Percentiles rank a stretch among this genome's conserved stretches.
phyloP scores from a whole-genome alignment of 768 basidiomycete species.

The Jaapia argillacea region DNA sequence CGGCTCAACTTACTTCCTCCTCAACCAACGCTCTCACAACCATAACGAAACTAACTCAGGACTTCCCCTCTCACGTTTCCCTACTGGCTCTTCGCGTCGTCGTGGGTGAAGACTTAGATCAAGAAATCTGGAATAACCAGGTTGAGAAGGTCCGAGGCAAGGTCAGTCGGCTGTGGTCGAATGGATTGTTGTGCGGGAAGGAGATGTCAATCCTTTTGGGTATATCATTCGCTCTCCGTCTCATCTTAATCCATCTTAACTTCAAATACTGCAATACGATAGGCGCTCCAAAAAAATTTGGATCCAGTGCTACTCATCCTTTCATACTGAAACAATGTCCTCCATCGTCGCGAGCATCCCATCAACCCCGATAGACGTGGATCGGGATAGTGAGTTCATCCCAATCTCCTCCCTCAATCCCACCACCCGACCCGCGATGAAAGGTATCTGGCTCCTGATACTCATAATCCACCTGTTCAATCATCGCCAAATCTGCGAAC shows the following conservation, averaged over 20 bases:
- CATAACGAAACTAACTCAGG: slow-evolving; percentile 65
- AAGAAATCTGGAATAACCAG: slow-evolving; percentile 52
- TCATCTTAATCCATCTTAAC: background rate
- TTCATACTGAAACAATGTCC: no score
- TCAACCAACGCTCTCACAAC: slow-evolving; percentile 42
- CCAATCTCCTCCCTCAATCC: no score
- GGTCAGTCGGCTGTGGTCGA: slow-evolving; percentile 63
- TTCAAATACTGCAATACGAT: background rate
- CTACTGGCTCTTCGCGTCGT: slow-evolving; percentile 62
- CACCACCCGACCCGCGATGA: no score
- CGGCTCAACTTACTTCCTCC: slow-evolving; percentile 62
- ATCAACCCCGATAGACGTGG: no score
- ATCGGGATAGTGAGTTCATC: no score
- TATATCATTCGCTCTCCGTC: slow-evolving; percentile 19
- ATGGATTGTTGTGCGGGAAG: slow-evolving; percentile 54
- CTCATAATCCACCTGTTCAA: no score
- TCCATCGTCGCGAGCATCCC: no score
- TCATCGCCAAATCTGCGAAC: background rate
- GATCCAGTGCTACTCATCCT: no score
- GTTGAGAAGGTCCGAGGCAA: slow-evolving; percentile 37
- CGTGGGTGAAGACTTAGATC: slow-evolving; percentile 34
- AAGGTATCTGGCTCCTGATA: no score
- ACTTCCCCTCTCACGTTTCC: slow-evolving; percentile 83
- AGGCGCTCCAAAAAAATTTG: no score
- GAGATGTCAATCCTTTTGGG: slow-evolving; percentile 66